These are phyloP conservation scores for Dioscorea dumetorum DNA, from an alignment of 106 monocot species.

Conservation along the genomic window DNA sequence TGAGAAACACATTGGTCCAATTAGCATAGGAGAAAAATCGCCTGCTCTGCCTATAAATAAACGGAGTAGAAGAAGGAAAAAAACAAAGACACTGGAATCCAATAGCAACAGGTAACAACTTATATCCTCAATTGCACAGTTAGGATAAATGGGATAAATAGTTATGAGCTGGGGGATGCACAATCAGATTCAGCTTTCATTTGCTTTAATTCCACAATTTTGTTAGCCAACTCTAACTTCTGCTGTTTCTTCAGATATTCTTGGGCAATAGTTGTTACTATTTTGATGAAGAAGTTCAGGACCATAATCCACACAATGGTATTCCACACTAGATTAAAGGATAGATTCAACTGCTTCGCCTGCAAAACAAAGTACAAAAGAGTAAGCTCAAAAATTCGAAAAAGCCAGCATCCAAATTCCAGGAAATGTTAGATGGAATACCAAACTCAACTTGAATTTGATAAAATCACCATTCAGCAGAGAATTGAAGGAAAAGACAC, in stretches of 20 bases:
- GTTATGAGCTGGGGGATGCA: background rate
- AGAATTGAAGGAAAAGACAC: background rate
- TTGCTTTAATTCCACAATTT: conserved; percentile 8
- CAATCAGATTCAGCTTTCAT: conserved; percentile 2
- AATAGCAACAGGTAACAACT: too few species aligned
- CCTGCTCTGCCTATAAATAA: too few species aligned
- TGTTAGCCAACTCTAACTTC: conserved; percentile 42
- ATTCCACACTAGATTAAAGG: conserved; percentile 78
- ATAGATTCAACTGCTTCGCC: conserved; percentile 74
- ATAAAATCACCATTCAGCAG: background rate
- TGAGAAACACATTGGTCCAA: too few species aligned
- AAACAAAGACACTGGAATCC: too few species aligned
- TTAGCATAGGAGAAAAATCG: too few species aligned
- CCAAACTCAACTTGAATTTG: background rate
- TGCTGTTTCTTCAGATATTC: conserved; percentile 58
- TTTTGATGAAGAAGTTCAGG: conserved; percentile 68
- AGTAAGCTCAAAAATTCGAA: background rate
- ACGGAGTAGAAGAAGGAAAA: too few species aligned
- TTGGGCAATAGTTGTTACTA: conserved; percentile 74
- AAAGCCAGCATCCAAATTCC: background rate
- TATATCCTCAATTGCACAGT: too few species aligned
- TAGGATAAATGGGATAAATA: too few species aligned
- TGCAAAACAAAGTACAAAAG: conserved; percentile 14
- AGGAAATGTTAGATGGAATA: background rate
- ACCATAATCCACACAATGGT: conserved; percentile 76